These are phyloP conservation scores for Chrysoporthe puriensis DNA, from an alignment of 2,329 filamentous ascomycete genomes.

Conservation along the genomic window DNA sequence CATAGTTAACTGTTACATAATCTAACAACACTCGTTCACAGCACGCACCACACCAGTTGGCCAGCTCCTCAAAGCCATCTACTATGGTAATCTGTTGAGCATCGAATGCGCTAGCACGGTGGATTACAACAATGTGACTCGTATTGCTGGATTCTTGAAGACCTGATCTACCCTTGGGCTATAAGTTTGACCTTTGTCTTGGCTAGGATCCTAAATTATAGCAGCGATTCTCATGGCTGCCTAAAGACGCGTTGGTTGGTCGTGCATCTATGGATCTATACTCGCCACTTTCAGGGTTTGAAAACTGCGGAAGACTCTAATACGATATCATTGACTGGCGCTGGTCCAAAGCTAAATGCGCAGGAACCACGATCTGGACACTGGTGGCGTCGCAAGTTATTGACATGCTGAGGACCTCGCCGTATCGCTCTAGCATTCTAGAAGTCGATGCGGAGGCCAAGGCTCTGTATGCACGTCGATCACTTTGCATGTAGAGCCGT, in stretches of 20 bases:
- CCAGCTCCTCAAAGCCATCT: no score
- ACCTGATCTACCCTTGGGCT: background rate
- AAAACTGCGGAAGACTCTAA: background rate
- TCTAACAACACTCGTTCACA: no score
- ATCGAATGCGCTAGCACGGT: no score
- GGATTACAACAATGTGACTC: no score
- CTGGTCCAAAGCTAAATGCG: background rate
- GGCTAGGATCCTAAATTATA: no score
- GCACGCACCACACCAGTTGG: no score
- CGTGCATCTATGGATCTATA: background rate
- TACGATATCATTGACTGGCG: background rate
- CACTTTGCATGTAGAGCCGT: background rate
- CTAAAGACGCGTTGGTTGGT: background rate
- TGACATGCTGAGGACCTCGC: no score
- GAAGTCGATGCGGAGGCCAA: background rate
- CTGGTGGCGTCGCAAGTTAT: no score
- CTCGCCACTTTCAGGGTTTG: background rate
- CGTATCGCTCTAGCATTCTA: background rate
- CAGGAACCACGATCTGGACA: background rate
- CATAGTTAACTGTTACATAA: no score
- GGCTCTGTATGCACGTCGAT: background rate
- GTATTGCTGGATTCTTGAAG: no score
- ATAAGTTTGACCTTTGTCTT: background rate
- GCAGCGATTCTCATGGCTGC: background rate
- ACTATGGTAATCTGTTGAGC: no score